A percentile compares a stretch with the other conserved stretches of the same genome.
These are phyloP conservation scores for Gracilariopsis chorda DNA, from an alignment of 23 red algal genomes.

Conservation along the genomic window DNA sequence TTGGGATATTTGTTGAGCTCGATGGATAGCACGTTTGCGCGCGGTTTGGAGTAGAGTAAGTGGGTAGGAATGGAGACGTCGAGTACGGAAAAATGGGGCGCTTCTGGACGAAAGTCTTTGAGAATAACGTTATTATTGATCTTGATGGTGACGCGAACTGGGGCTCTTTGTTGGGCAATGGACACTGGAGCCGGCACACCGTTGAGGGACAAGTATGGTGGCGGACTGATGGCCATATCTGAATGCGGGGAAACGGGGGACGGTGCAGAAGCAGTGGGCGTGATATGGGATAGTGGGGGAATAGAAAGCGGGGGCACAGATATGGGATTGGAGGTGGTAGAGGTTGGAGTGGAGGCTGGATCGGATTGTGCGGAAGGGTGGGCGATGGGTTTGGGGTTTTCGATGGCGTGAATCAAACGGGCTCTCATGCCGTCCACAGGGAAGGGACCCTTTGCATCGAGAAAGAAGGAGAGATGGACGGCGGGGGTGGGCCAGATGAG, in stretches of 20 bases:
- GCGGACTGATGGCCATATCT: neutral
- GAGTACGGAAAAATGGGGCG: conserved; percentile 2
- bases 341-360: neutral
- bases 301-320: neutral
- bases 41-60: conserved; percentile 16
- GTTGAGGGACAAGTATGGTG: neutral
- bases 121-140: conserved; percentile 2
- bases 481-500: neutral
- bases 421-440: conserved; percentile 29
- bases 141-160: conserved; percentile 3
- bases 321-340: neutral
- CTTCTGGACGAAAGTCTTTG: neutral
- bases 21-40: conserved; percentile 8
- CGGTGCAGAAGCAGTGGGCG: neutral
- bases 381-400: neutral
- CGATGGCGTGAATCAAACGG: conserved; percentile 26
- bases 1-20: conserved; percentile 11
- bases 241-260: neutral
- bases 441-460: conserved; percentile 36
- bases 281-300: neutral
- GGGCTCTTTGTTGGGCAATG: neutral
- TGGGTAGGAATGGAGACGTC: neutral
- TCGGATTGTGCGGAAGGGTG: neutral
- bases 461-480: conserved; percentile 16
- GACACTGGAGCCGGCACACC: neutral